Conservation (phyloP, 2,329 filamentous ascomycete species). For the Corynespora cassiicola region DNA sequence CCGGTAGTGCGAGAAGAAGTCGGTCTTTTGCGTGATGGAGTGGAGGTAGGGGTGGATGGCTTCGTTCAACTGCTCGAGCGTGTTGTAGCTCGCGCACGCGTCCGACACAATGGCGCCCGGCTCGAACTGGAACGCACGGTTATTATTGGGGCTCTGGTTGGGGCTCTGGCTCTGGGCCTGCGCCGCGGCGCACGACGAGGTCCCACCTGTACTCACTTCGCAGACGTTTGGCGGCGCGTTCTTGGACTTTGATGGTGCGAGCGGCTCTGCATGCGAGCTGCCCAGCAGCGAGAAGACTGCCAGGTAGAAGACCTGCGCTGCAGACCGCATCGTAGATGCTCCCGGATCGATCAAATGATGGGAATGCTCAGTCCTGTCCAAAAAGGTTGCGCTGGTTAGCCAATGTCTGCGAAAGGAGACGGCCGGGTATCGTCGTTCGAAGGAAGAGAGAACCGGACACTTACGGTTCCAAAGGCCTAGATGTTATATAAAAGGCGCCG, state of each 20-base stretch:
- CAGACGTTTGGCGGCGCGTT: constrained; percentile 57
- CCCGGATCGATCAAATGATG: constrained; percentile 3
- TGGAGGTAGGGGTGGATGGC: constrained; percentile 78
- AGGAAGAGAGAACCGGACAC: constrained; percentile 18
- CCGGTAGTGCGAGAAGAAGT: constrained; percentile 98
- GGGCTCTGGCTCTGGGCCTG: constrained; percentile 31
- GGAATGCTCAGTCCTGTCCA: constrained; percentile 23
- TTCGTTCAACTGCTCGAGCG: constrained; percentile 83
- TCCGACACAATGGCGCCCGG: constrained; percentile 89
- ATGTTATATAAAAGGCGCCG: constrained; percentile 28
- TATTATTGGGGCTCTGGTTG: no score
- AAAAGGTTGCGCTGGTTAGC: constrained; percentile 43
- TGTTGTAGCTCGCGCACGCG: constrained; percentile 91
- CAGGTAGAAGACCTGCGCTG: constrained; percentile 65
- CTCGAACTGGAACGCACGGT: constrained; percentile 71
- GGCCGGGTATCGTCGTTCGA: no score
- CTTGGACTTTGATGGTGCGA: constrained; percentile 45
- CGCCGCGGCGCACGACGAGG: constrained; percentile 22
- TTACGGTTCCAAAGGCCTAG: constrained; percentile 18
- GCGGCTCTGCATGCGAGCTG: constrained; percentile 51
- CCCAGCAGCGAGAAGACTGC: constrained; percentile 66
- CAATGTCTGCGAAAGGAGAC: constrained; percentile 36
- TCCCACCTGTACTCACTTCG: constrained; percentile 60
- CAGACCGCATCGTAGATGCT: constrained; percentile 55
- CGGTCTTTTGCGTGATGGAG: constrained; percentile 83